phyloP scores from a whole-genome alignment of 2,329 filamentous ascomycete genomes.

The Monilinia fructicola region DNA sequence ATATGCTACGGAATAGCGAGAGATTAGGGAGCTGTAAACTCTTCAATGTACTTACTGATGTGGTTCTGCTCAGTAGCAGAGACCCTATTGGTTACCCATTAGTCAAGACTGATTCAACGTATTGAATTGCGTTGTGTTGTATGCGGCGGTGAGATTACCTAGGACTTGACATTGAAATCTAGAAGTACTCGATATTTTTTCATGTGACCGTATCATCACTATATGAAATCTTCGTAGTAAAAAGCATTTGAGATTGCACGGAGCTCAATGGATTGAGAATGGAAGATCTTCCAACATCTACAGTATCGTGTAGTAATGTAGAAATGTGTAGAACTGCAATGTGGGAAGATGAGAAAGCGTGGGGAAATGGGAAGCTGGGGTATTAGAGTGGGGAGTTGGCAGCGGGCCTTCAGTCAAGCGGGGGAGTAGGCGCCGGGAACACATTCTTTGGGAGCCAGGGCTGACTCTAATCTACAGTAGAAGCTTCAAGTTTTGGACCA shows the following conservation, averaged over 20 bases:
- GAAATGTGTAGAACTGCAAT: background rate
- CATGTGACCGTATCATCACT: conserved; percentile 17
- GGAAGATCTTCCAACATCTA: background rate
- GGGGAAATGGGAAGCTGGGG: conserved; percentile 14
- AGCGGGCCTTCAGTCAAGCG: background rate
- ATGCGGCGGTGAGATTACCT: conserved; percentile 18
- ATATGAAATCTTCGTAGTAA: conserved; percentile 2
- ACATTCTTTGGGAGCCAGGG: background rate
- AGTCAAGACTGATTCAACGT: background rate
- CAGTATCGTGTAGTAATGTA: background rate
- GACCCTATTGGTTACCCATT: conserved; percentile 1
- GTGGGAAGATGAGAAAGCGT: conserved; percentile 5
- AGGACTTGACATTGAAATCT: conserved; percentile 19
- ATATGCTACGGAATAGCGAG: background rate
- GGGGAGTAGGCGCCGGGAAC: background rate
- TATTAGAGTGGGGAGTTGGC: conserved; percentile 6
- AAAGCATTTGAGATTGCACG: background rate
- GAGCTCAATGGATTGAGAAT: background rate
- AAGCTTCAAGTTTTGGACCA: background rate
- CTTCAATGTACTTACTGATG: conserved; percentile 13
- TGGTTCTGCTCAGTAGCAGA: conserved; percentile 21
- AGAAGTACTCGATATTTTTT: conserved; percentile 5
- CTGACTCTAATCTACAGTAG: background rate
- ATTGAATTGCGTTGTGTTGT: background rate
- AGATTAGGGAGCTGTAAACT: background rate